These are phyloP conservation scores for Tuber microsphaerosporum DNA, from an alignment of 495 filamentous ascomycete genomes.

Conservation along the genomic window DNA sequence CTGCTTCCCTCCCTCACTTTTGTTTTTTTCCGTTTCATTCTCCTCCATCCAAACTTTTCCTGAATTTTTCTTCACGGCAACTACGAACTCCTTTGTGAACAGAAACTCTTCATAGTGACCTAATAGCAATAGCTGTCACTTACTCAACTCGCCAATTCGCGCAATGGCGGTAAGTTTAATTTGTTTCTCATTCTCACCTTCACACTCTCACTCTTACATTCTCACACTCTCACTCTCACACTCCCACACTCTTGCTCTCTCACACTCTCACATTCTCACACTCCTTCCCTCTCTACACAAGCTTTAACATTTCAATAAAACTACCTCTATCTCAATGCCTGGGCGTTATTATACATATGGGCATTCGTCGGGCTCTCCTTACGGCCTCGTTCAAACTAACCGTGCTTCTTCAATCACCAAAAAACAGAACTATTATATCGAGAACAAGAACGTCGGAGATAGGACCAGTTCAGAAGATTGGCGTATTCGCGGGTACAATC, in stretches of 20 bases:
- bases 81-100: background rate
- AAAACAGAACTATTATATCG: slow-evolving; percentile 64
- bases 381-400: background rate
- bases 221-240: background rate
- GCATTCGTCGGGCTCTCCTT: background rate
- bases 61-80: background rate
- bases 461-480: slow-evolving; percentile 76
- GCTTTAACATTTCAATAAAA: background rate
- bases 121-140: background rate
- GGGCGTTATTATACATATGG: background rate
- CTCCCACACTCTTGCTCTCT: background rate
- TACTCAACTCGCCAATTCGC: background rate
- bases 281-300: background rate
- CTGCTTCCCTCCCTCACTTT: background rate
- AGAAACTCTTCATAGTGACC: background rate
- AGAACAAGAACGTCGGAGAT: slow-evolving; percentile 85
- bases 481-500: slow-evolving; percentile 86
- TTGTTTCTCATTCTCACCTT: background rate
- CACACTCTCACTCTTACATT: no score
- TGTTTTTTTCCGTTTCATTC: background rate
- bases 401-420: background rate
- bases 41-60: background rate
- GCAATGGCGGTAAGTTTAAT: background rate
- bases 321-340: background rate
- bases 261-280: background rate